These are phyloP conservation scores for Amyloporia xantha DNA, from an alignment of 768 basidiomycete species.

Conservation along the genomic window DNA sequence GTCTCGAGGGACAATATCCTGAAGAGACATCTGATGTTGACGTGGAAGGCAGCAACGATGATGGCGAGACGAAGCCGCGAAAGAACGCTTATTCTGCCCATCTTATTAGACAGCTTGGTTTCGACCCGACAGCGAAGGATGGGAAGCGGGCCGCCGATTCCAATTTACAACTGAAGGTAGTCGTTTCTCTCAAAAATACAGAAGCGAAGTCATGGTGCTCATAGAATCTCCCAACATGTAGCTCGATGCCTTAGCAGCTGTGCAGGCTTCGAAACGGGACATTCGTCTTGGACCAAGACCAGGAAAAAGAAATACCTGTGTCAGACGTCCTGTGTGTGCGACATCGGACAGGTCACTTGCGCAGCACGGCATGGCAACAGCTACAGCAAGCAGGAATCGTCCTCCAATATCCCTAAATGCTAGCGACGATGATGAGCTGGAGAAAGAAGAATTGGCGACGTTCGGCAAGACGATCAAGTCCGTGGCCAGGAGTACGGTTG, in stretches of 20 bases:
- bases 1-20: constrained; percentile 14
- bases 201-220: too few species aligned
- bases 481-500: constrained; percentile 7
- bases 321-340: constrained; percentile 52
- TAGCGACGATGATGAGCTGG: constrained; percentile 26
- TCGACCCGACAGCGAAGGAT: constrained; percentile 63
- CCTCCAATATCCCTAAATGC: too few species aligned
- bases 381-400: too few species aligned
- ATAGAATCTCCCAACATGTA: too few species aligned
- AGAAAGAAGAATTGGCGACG: constrained; percentile 8
- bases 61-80: constrained; percentile 14
- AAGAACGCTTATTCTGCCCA: constrained; percentile 57
- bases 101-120: constrained; percentile 67
- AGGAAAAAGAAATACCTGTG: constrained; percentile 39
- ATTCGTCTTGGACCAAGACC: constrained; percentile 58
- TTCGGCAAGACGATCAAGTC: constrained; percentile 9
- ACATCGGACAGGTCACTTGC: constrained; percentile 31
- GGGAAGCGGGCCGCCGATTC: constrained; percentile 34
- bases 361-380: too few species aligned
- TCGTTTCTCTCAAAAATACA: not conserved
- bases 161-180: constrained; percentile 55
- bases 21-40: constrained; percentile 10
- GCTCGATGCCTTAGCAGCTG: constrained; percentile 50
- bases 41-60: constrained; percentile 13
- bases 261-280: constrained; percentile 43